A percentile compares a stretch with the other conserved stretches of the same genome.
These are phyloP conservation scores for Metarhizium anisopliae DNA, from an alignment of 2,329 filamentous ascomycete species.

Conservation along the genomic window DNA sequence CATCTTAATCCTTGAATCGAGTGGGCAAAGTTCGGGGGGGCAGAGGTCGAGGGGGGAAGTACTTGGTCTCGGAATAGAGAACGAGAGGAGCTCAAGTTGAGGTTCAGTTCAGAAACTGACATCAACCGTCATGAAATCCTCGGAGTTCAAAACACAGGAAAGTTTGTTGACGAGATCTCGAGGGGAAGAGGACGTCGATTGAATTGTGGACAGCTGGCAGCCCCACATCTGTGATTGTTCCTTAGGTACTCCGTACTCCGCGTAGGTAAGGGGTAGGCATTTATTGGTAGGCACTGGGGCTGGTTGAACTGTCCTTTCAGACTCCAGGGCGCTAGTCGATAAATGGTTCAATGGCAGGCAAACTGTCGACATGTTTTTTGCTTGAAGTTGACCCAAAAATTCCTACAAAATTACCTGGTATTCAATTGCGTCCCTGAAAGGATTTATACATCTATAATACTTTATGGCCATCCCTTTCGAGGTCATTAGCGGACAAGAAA, in stretches of 20 bases:
- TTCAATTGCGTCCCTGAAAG: no score
- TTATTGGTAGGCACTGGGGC: background rate
- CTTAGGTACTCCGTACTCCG: background rate
- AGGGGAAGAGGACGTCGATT: background rate
- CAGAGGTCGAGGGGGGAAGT: no score
- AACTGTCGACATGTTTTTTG: no score
- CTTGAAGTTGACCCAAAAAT: no score
- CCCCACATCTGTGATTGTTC: background rate
- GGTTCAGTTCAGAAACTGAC: background rate
- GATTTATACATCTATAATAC: no score
- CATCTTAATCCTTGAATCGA: conserved; percentile 41
- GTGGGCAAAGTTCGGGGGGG: background rate
- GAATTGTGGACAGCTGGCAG: background rate
- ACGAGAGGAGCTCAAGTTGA: background rate
- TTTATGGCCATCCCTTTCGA: no score
- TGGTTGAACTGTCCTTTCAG: no score
- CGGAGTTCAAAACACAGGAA: background rate
- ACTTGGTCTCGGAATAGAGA: background rate
- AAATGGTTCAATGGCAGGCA: no score
- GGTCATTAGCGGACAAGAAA: no score
- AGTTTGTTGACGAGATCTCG: no score
- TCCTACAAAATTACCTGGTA: background rate
- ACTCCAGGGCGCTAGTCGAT: no score
- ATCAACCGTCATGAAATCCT: background rate
- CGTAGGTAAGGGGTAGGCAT: background rate